Evolutionary conservation across 495 filamentous ascomycete species (phyloP).

Genomic region (Daldinia concentrica): DNA sequence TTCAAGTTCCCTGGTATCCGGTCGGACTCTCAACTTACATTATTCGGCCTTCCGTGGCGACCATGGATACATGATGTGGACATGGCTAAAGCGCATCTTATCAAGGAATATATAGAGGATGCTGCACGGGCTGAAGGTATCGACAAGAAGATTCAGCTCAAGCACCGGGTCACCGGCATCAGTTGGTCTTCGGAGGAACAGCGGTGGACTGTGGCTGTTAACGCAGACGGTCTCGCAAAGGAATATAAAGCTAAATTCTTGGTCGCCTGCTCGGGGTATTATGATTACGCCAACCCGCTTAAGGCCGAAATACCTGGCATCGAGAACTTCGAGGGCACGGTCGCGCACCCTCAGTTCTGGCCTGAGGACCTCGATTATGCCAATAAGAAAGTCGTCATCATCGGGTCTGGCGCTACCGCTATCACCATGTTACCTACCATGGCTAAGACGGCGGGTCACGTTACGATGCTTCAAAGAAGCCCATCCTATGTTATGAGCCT

Average conservation of each 20-base stretch:
- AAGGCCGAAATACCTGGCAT: conserved; percentile 66
- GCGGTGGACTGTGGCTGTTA: conserved; percentile 67
- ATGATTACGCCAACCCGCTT: conserved; percentile 69
- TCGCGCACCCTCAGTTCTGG: conserved; percentile 73
- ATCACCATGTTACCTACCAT: conserved; percentile 63
- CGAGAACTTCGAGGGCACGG: conserved; percentile 62
- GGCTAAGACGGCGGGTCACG: conserved; percentile 57
- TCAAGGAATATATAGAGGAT: conserved; percentile 70
- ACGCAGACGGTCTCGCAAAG: conserved; percentile 53
- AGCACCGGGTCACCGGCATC: conserved; percentile 62
- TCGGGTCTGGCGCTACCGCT: conserved; percentile 67
- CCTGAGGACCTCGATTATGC: conserved; percentile 58
- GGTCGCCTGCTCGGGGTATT: conserved; percentile 71
- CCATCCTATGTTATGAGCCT: conserved; percentile 67
- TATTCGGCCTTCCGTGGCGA: conserved; percentile 74
- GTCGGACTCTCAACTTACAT: conserved; percentile 71
- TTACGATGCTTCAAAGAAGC: conserved; percentile 67
- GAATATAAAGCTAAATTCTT: conserved; percentile 64
- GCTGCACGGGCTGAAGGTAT: conserved; percentile 71
- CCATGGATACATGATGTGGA: conserved; percentile 68
- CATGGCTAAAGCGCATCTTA: conserved; percentile 68
- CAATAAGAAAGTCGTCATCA: conserved; percentile 62
- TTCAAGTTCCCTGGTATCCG: conserved; percentile 76
- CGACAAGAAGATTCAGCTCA: conserved; percentile 67
- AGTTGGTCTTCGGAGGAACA: conserved; percentile 69